These are phyloP conservation scores for Phyllosticta capitalensis DNA, from an alignment of 2,329 filamentous ascomycete species.

Conservation along the genomic window DNA sequence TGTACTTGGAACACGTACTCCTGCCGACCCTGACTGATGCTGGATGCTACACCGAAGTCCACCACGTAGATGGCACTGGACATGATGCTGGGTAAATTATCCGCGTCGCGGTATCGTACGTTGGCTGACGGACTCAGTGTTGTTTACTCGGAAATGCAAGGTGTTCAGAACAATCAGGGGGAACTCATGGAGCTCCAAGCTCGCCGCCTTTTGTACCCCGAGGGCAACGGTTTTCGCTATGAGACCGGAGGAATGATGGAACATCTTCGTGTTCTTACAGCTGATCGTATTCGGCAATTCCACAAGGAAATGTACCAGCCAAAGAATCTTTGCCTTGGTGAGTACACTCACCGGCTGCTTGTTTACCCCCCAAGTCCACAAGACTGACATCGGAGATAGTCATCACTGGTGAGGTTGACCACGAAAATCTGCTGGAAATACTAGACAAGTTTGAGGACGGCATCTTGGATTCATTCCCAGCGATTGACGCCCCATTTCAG, in stretches of 20 bases:
- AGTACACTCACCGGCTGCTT: no score
- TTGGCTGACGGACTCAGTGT: slow-evolving; percentile 43
- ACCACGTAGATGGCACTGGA: slow-evolving; percentile 86
- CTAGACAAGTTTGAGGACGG: slow-evolving; percentile 82
- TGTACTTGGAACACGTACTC: slow-evolving; percentile 92
- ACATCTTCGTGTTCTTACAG: slow-evolving; percentile 72
- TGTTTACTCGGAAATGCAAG: slow-evolving; percentile 99
- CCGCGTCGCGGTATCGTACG: neutral
- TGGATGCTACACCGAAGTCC: slow-evolving; percentile 88
- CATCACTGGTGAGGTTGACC: slow-evolving; percentile 84
- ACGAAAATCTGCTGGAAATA: slow-evolving; percentile 67
- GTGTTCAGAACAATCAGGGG: slow-evolving; percentile 70
- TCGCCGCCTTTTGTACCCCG: slow-evolving; percentile 72
- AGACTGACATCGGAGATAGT: slow-evolving; percentile 31
- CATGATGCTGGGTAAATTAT: slow-evolving; percentile 64
- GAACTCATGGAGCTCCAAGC: slow-evolving; percentile 84
- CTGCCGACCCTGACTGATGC: slow-evolving; percentile 87
- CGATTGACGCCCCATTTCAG: slow-evolving; percentile 64
- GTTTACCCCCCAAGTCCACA: no score
- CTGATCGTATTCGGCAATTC: slow-evolving; percentile 86
- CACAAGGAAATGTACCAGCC: slow-evolving; percentile 97
- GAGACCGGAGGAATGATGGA: slow-evolving; percentile 98
- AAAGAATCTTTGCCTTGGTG: slow-evolving; percentile 73
- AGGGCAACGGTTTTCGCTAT: slow-evolving; percentile 86
- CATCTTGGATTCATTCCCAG: slow-evolving; percentile 73